A percentile compares a stretch with the other conserved stretches of the same genome.
Conservation (phyloP, 192 early-diverging fungal genomes). For the Coemansia sp. region DNA sequence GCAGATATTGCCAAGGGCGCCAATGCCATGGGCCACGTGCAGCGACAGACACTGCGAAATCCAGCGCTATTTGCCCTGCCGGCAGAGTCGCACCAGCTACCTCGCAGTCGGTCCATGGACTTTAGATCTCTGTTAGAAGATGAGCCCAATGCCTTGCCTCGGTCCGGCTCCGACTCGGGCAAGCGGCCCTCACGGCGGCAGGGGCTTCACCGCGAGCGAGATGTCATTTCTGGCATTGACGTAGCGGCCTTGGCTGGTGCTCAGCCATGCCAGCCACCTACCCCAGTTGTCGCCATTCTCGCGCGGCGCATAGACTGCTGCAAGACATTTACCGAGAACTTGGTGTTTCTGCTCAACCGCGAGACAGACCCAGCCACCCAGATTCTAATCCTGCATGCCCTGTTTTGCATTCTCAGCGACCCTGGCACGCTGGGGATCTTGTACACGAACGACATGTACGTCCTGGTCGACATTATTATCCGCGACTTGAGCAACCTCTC, state of each 20-base stretch:
- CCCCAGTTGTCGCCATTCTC: constrained; percentile 43
- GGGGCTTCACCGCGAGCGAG: neutral
- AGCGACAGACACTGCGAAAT: neutral
- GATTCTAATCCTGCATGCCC: constrained; percentile 67
- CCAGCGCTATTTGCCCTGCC: constrained; percentile 14
- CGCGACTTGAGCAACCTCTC: constrained; percentile 80
- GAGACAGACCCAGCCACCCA: constrained; percentile 65
- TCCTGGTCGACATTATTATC: constrained; percentile 85
- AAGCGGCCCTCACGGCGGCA: neutral
- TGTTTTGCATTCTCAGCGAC: constrained; percentile 72
- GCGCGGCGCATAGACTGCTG: constrained; percentile 52
- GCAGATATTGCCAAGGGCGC: neutral
- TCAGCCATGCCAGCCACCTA: constrained; percentile 3
- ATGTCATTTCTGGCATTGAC: neutral
- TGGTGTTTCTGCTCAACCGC: constrained; percentile 93
- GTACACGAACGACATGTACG: constrained; percentile 91
- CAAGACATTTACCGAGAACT: constrained; percentile 85
- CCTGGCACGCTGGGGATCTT: constrained; percentile 70
- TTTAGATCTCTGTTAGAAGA: constrained; percentile 8
- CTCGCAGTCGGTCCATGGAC: constrained; percentile 54
- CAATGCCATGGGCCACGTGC: neutral
- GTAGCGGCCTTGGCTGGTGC: neutral
- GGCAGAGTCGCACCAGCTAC: constrained; percentile 19
- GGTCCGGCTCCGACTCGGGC: constrained; percentile 1
- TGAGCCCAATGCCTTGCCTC: neutral